Percentiles rank a stretch among this genome's conserved stretches.
These are phyloP conservation scores for Hypericum androsaemum DNA, from an alignment of 345 rosid genomes.

Conservation along the genomic window DNA sequence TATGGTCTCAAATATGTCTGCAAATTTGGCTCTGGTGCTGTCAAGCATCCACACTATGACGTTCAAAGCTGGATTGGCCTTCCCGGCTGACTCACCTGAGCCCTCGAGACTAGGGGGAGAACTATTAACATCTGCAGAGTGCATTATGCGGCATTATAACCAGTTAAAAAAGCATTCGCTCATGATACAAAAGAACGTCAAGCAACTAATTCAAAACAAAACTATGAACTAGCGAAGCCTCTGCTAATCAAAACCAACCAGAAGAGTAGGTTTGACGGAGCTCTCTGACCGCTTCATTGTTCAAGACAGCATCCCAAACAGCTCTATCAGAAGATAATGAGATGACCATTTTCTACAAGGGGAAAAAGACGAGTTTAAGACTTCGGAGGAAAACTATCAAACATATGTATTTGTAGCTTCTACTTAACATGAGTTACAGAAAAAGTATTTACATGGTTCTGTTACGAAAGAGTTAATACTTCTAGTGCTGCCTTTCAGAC, in stretches of 20 bases:
- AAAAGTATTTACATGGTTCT: no score
- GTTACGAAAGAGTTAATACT: no score
- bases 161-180: no score
- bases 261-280: slow-evolving; percentile 16
- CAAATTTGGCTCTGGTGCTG: slow-evolving; percentile 22
- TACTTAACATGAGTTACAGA: not conserved
- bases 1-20: slow-evolving; percentile 26
- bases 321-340: slow-evolving; percentile 40
- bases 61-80: slow-evolving; percentile 6
- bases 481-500: no score
- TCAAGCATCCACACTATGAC: slow-evolving; percentile 31
- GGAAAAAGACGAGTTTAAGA: not conserved
- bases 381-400: not conserved
- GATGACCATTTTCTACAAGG: slow-evolving; percentile 32
- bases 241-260: slow-evolving; percentile 32
- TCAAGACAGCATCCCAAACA: slow-evolving; percentile 43
- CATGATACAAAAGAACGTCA: no score
- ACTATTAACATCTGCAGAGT: slow-evolving; percentile 16
- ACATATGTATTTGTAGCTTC: not conserved
- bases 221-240: no score
- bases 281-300: slow-evolving; percentile 30
- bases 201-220: no score
- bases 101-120: slow-evolving; percentile 2
- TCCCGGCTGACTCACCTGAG: not conserved
- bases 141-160: no score